Evolutionary conservation across 345 rosid genomes (phyloP), one percentile per base, ranked within the genome.

Genomic region (Lumnitzera racemosa): DNA sequence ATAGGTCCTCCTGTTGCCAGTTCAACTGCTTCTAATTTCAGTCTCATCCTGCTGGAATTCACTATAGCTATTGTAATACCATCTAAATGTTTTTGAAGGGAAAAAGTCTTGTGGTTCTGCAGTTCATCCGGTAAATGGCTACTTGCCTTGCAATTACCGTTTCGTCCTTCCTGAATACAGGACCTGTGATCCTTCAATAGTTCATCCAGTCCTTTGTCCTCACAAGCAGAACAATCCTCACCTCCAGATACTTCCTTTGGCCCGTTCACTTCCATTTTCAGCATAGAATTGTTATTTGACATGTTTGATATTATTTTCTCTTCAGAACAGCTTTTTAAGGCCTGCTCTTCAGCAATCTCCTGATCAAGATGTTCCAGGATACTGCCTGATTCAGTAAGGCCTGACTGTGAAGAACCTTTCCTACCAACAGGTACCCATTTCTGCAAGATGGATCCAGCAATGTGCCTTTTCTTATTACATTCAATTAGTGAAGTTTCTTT

Each of bases 401-500:
- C 58, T 47, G 68, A 53, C 20, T 24, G 31, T 24, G 43, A 72
- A 56, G 59, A 63, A 64, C 63, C 68, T 61, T 67, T 76, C 51
- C 46, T 48, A 51, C 78, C 76, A 51, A 74, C 61, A 15, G 84
- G 87, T 60, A 82, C 70, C 84, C 87, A 79, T 64, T 79, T 79
- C 78, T 66, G 78, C 49, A 65, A 13, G 54, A 66, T 2, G 15
- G 82, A 70, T 13, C 70, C 82, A 65, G 78, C 68, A 67, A 59
- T 56, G 59, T 51, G 61, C 66, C 58, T 74, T 58, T 74, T 74
- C 73, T 69, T 79, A 61, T 69, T 59, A 29, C 31, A 46, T 59
- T 76, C 81, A n/a, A 61, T 46, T 29, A 53, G 48, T 50, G 66
- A 47, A 57, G 43, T 16, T 56, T 69, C 73, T 51, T 69, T 79